These are phyloP conservation scores for Solanum hybrid DNA, from an alignment of 305 asterid species.

Conservation along the genomic window DNA sequence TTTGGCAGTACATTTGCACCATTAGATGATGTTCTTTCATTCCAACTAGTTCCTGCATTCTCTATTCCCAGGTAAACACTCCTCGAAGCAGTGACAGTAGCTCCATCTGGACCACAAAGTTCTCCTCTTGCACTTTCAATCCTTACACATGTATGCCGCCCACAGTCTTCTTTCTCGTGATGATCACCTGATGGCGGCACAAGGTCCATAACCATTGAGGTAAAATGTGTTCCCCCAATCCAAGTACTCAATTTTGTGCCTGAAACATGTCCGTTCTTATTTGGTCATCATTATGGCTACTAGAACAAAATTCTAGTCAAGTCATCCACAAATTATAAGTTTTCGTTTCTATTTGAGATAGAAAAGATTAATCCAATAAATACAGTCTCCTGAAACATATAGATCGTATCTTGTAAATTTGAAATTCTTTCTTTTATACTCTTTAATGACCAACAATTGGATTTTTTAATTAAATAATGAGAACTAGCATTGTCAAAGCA, in stretches of 20 bases:
- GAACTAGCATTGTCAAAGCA: not conserved
- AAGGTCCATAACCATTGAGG: constrained; percentile 18
- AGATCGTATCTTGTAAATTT: not conserved
- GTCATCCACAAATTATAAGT: not conserved
- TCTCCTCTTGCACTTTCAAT: constrained; percentile 3
- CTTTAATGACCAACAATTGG: not conserved
- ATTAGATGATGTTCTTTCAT: constrained; percentile 15
- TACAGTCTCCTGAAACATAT: not conserved
- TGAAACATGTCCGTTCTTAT: not conserved
- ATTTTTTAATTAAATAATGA: too few species aligned
- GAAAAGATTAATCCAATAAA: not conserved
- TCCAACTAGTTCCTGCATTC: constrained; percentile 7
- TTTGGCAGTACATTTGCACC: constrained; percentile 5
- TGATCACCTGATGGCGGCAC: constrained; percentile 16
- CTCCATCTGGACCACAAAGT: constrained; percentile 9
- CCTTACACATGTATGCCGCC: not conserved
- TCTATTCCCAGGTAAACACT: not conserved
- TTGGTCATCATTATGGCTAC: not conserved
- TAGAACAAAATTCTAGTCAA: not conserved
- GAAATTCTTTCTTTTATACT: not conserved
- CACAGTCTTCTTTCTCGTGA: constrained; percentile 6
- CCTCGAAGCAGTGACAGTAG: not conserved
- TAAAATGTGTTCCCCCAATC: not conserved
- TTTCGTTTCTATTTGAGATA: not conserved
- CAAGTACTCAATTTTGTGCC: not conserved